A percentile compares a stretch with the other conserved stretches of the same genome.
These are phyloP conservation scores for Melastoma malabathricum DNA, from an alignment of 345 rosid genomes.

Conservation along the genomic window DNA sequence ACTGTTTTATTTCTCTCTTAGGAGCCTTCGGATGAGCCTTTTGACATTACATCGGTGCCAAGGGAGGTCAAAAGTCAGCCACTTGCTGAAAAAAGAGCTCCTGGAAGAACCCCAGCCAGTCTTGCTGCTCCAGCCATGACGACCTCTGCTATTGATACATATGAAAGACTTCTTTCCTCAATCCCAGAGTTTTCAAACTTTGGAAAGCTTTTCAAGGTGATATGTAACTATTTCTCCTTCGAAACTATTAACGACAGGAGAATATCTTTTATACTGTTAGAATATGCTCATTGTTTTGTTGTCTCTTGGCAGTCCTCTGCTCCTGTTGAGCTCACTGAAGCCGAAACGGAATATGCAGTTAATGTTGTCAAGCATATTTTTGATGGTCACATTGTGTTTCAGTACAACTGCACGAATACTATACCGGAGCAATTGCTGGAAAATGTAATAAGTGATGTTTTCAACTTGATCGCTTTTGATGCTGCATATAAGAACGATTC, in stretches of 20 bases:
- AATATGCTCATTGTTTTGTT: constrained; percentile 8
- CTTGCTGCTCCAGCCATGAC: constrained; percentile 69
- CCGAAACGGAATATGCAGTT: constrained; percentile 93
- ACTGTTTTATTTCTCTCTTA: constrained; percentile 17
- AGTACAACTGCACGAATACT: constrained; percentile 95
- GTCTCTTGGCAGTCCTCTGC: constrained; percentile 52
- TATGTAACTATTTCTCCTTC: neutral
- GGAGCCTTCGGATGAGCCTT: constrained; percentile 79
- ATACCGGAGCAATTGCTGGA: constrained; percentile 91
- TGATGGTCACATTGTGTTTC: constrained; percentile 78
- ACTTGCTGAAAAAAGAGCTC: constrained; percentile 84
- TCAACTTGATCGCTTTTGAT: neutral
- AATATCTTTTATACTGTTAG: neutral
- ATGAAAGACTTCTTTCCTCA: constrained; percentile 71
- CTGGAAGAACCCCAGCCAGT: constrained; percentile 79
- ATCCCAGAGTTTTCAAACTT: constrained; percentile 68
- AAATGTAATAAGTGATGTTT: constrained; percentile 38
- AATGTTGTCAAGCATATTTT: constrained; percentile 88
- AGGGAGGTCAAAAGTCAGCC: constrained; percentile 80
- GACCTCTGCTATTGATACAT: constrained; percentile 61
- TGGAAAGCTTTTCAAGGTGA: constrained; percentile 92
- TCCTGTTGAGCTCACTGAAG: constrained; percentile 93
- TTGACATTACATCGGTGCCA: constrained; percentile 75
- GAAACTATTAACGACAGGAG: neutral
- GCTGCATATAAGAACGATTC: constrained; percentile 4